Evolutionary conservation across 306 rosid genomes (phyloP).

Genomic region (Cicer cuneatum): DNA sequence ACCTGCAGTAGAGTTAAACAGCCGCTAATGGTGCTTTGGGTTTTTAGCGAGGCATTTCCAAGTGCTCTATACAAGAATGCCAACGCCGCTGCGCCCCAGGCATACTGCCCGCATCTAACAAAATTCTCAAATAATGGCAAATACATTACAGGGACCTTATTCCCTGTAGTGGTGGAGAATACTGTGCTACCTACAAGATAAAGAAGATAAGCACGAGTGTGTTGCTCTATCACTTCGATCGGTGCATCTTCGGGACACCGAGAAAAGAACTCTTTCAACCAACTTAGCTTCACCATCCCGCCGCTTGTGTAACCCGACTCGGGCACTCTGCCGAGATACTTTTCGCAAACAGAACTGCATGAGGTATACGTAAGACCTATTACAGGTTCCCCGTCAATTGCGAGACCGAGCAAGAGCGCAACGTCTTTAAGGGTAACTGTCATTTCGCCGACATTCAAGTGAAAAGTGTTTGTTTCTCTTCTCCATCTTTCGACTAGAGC

Average conservation of each 20-base stretch:
- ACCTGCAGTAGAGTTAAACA: slow-evolving; percentile 97
- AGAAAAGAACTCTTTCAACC: slow-evolving; percentile 95
- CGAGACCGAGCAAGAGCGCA: slow-evolving; percentile 86
- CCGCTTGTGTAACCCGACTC: slow-evolving; percentile 95
- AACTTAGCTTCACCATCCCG: slow-evolving; percentile 99
- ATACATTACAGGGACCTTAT: slow-evolving; percentile 99
- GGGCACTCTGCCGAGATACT: slow-evolving; percentile 79
- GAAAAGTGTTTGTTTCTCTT: slow-evolving; percentile 97
- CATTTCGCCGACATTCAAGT: slow-evolving; percentile 97
- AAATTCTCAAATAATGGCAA: slow-evolving; percentile 94
- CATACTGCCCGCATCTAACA: slow-evolving; percentile 79
- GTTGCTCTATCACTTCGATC: slow-evolving; percentile 70
- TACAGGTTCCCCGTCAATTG: slow-evolving; percentile 96
- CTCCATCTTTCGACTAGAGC: slow-evolving; percentile 99
- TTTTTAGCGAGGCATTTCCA: slow-evolving; percentile 92
- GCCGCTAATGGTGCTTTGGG: slow-evolving; percentile 98
- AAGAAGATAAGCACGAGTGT: slow-evolving; percentile 97
- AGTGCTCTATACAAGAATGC: slow-evolving; percentile 92
- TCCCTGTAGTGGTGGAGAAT: slow-evolving; percentile 97
- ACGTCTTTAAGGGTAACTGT: slow-evolving; percentile 92
- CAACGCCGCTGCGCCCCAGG: slow-evolving; percentile 96
- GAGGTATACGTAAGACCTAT: slow-evolving; percentile 90
- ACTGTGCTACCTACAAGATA: slow-evolving; percentile 98
- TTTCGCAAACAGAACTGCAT: slow-evolving; percentile 84
- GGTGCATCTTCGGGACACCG: slow-evolving; percentile 87